Conservation (phyloP, 345 rosid species). For the Zanthoxylum bungeanum region DNA sequence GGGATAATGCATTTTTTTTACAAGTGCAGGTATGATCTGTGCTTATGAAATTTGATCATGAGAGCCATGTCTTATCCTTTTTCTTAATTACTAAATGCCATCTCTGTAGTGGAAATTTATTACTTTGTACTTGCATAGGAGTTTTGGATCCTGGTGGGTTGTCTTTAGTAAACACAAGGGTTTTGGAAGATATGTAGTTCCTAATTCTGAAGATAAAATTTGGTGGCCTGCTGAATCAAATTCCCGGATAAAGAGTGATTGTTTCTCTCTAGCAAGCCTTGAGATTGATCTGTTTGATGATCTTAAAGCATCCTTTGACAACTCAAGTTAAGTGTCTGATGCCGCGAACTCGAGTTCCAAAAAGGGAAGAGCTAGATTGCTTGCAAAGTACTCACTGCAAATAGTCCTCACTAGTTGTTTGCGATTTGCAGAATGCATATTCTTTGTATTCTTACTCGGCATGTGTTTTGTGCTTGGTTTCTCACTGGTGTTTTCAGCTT, state of each 20-base stretch:
- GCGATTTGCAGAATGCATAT: background rate
- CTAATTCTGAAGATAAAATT: constrained; percentile 22
- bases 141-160: constrained; percentile 50
- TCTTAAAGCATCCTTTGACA: constrained; percentile 22
- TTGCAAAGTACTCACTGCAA: no score
- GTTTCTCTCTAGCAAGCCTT: constrained; percentile 36
- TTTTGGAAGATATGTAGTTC: constrained; percentile 17
- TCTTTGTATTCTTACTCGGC: background rate
- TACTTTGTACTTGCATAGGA: constrained; percentile 22
- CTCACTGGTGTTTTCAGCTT: constrained; percentile 28
- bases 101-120: background rate
- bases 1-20: constrained; percentile 51
- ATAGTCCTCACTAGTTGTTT: no score
- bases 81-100: no score
- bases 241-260: constrained; percentile 11
- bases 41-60: background rate
- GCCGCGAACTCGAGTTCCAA: constrained; percentile 10
- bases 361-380: constrained; percentile 17
- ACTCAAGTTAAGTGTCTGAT: constrained; percentile 9
- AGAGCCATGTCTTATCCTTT: background rate
- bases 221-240: constrained; percentile 29
- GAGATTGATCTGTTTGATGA: constrained; percentile 45
- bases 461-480: background rate
- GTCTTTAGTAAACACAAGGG: constrained; percentile 32
- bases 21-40: constrained; percentile 35